Evolutionary conservation across 768 basidiomycete genomes (phyloP).

Genomic region (Leccinellum luteum): DNA sequence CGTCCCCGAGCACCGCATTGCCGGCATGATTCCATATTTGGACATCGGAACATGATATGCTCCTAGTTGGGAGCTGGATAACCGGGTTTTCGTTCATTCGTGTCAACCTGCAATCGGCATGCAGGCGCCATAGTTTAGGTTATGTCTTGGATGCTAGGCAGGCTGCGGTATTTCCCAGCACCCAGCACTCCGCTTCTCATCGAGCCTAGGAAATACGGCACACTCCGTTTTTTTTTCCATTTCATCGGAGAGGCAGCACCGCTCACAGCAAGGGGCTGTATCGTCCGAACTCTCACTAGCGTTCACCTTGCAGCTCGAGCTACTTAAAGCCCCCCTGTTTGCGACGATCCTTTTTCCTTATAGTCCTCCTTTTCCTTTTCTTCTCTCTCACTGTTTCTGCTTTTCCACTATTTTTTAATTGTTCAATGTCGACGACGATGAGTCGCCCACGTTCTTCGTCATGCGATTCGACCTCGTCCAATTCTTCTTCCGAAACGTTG

Average conservation of each 20-base stretch:
- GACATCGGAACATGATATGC: conserved; percentile 18
- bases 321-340: conserved; percentile 22
- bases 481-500: conserved; percentile 39
- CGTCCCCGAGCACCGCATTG: conserved; percentile 24
- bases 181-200: not conserved
- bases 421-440: conserved; percentile 4
- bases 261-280: conserved; percentile 15
- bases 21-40: conserved; percentile 25
- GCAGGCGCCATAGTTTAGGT: conserved; percentile 6
- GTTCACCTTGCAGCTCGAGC: conserved; percentile 1
- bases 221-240: not conserved
- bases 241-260: conserved; percentile 10
- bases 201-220: not conserved
- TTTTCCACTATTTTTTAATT: not conserved
- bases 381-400: not conserved
- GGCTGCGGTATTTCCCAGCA: conserved; percentile 3
- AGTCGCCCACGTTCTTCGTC: conserved; percentile 23
- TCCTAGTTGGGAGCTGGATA: conserved; percentile 17
- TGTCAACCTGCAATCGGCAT: conserved; percentile 14
- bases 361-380: not conserved
- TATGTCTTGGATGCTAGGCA: conserved; percentile 13
- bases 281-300: not conserved
- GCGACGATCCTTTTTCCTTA: not conserved
- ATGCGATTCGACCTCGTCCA: conserved; percentile 16
- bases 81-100: conserved; percentile 10